Evolutionary conservation across 441 rosid genomes (phyloP).

Genomic region (Syzygium malaccense): DNA sequence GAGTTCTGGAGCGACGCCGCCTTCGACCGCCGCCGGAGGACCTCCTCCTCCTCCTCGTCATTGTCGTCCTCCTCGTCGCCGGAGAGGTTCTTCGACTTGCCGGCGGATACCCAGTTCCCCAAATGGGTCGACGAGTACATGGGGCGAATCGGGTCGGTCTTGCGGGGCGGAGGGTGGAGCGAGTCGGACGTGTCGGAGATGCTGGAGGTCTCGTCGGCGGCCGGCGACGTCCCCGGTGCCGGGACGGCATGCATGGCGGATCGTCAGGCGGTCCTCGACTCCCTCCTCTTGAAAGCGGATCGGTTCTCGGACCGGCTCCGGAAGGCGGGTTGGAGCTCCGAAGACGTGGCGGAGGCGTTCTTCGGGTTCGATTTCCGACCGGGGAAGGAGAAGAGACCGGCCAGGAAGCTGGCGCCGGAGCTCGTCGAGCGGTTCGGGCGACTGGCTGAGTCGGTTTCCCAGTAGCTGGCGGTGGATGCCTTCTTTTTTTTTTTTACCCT

Average conservation of each 20-base stretch:
- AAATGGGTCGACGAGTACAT: not conserved
- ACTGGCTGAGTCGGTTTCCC: slow-evolving; percentile 1
- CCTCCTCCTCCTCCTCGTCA: not conserved
- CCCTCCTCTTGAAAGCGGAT: not conserved
- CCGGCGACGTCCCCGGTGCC: not conserved
- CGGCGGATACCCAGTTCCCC: not conserved
- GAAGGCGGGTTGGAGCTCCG: slow-evolving; percentile 5
- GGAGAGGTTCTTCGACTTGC: not conserved
- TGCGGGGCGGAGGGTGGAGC: not conserved
- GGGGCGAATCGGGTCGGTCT: not conserved
- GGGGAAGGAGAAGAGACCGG: not conserved
- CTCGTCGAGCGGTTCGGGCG: not conserved
- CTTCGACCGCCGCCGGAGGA: not conserved
- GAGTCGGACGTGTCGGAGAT: not conserved
- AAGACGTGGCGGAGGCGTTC: not conserved
- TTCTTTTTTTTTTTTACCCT: not conserved
- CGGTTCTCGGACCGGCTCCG: not conserved
- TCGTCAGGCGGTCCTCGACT: not conserved
- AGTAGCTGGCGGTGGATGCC: not conserved
- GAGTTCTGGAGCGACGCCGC: slow-evolving; percentile 3
- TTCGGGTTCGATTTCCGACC: not conserved
- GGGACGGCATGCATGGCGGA: not conserved
- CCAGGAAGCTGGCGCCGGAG: not conserved
- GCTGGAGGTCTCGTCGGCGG: not conserved
- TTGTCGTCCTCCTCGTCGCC: not conserved